Percentiles rank a stretch among this genome's conserved stretches.
Evolutionary conservation across 768 basidiomycete genomes (phyloP).

Genomic region (Suillus subalutaceus): DNA sequence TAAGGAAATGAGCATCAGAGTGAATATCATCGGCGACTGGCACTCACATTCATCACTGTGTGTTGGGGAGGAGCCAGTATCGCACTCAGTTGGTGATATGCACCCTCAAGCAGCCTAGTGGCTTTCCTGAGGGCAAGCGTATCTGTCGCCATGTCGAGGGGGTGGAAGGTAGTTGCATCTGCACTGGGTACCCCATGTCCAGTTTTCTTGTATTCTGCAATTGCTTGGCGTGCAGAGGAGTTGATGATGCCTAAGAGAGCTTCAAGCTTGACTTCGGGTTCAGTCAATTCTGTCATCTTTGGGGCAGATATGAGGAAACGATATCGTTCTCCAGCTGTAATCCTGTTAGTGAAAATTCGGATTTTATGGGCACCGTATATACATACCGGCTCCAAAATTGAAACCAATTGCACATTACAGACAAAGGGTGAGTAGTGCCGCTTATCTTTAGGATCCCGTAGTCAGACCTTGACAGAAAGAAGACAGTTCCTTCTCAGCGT

Average conservation of each 20-base stretch:
- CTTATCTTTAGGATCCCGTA: too few species aligned
- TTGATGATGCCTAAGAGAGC: background rate
- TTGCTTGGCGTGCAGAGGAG: slow-evolving; percentile 14
- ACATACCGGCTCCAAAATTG: too few species aligned
- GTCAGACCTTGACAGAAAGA: too few species aligned
- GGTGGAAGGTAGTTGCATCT: slow-evolving; percentile 24
- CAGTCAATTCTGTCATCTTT: too few species aligned
- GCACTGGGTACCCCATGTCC: slow-evolving; percentile 27
- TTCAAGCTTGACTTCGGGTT: background rate
- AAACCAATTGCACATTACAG: too few species aligned
- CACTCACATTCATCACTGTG: slow-evolving; percentile 29
- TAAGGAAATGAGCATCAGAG: background rate
- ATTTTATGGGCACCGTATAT: too few species aligned
- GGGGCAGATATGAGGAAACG: too few species aligned
- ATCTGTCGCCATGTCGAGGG: slow-evolving; percentile 20
- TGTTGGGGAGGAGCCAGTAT: slow-evolving; percentile 31
- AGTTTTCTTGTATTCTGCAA: slow-evolving; percentile 28
- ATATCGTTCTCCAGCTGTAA: too few species aligned
- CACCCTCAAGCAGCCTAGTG: slow-evolving; percentile 28
- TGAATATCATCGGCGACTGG: background rate
- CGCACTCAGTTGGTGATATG: slow-evolving; percentile 30
- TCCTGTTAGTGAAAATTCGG: too few species aligned
- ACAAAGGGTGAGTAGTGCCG: too few species aligned
- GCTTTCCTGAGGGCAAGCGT: background rate
- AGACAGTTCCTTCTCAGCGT: too few species aligned